phyloP scores from a whole-genome alignment of 176 grass and related monocot species.

The Cenchrus fungigraminus region DNA sequence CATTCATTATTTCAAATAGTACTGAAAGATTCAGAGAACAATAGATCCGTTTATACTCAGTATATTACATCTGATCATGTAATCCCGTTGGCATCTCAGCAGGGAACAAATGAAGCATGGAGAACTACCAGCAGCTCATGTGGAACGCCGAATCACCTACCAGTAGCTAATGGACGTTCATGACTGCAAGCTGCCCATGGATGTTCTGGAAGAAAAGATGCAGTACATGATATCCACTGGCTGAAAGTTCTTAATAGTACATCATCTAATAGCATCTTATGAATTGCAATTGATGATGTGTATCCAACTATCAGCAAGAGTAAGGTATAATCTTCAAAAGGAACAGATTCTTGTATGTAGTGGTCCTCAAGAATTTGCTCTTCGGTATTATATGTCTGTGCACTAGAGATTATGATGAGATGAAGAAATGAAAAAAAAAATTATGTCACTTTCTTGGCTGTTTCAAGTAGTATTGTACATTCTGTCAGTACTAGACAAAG shows the following conservation, averaged over 20 bases:
- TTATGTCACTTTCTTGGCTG: slow-evolving; percentile 15
- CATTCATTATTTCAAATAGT: slow-evolving; percentile 31
- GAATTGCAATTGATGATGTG: slow-evolving; percentile 46
- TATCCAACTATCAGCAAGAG: slow-evolving; percentile 46
- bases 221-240: slow-evolving; percentile 27
- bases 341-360: slow-evolving; percentile 46
- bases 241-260: slow-evolving; percentile 28
- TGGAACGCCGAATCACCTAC: slow-evolving; percentile 31
- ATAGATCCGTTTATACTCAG: slow-evolving; percentile 46
- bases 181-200: slow-evolving; percentile 30
- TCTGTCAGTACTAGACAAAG: slow-evolving; percentile 28
- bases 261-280: slow-evolving; percentile 36
- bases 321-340: slow-evolving; percentile 28
- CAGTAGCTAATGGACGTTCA: slow-evolving; percentile 32
- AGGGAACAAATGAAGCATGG: slow-evolving; percentile 40
- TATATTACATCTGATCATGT: slow-evolving; percentile 47
- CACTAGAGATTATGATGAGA: slow-evolving; percentile 23
- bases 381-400: slow-evolving; percentile 16
- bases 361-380: slow-evolving; percentile 30
- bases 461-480: slow-evolving; percentile 29
- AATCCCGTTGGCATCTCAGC: slow-evolving; percentile 49
- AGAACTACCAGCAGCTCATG: slow-evolving; percentile 24
- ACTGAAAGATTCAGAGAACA: slow-evolving; percentile 32
- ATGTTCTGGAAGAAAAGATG: slow-evolving; percentile 48
- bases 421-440: slow-evolving; percentile 22